Evolutionary conservation across 176 grass and related monocot genomes (phyloP).

Genomic region (Calamus simplicifolius): DNA sequence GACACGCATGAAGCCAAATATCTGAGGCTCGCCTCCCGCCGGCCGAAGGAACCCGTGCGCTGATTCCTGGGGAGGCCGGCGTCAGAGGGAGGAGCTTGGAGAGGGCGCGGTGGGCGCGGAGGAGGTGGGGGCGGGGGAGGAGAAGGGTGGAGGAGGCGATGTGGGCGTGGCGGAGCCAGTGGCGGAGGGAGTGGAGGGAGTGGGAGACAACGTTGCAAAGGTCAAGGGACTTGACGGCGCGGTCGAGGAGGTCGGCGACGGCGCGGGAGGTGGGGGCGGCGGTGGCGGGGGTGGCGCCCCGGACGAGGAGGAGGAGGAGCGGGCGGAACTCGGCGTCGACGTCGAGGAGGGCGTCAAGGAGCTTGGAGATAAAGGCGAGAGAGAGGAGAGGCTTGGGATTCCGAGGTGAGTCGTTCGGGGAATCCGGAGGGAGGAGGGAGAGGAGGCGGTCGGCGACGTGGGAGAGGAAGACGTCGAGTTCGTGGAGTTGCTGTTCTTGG

Average conservation of each 20-base stretch:
- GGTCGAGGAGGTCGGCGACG: constrained; percentile 63
- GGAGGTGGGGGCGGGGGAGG: constrained; percentile 38
- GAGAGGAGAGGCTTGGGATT: constrained; percentile 19
- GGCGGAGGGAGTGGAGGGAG: constrained; percentile 53
- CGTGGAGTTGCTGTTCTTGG: constrained; percentile 51
- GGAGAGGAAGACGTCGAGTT: constrained; percentile 51
- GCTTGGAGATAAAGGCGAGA: constrained; percentile 69
- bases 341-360: constrained; percentile 59
- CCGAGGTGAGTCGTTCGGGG: no score
- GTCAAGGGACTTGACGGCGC: constrained; percentile 70
- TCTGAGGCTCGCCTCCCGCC: no score
- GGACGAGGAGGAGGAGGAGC: constrained; percentile 20
- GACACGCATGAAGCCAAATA: constrained; percentile 34
- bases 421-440: constrained; percentile 17
- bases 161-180: constrained; percentile 52
- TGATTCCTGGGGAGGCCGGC: neutral
- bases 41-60: no score
- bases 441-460: constrained; percentile 59
- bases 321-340: constrained; percentile 47
- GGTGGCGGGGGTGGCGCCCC: neutral
- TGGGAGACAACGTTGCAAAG: constrained; percentile 68
- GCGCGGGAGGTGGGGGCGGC: constrained; percentile 40
- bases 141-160: constrained; percentile 62
- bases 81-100: constrained; percentile 26
- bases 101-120: constrained; percentile 67